phyloP scores from a whole-genome alignment of 2,329 filamentous ascomycete species.

The Trichophyton equinum region DNA sequence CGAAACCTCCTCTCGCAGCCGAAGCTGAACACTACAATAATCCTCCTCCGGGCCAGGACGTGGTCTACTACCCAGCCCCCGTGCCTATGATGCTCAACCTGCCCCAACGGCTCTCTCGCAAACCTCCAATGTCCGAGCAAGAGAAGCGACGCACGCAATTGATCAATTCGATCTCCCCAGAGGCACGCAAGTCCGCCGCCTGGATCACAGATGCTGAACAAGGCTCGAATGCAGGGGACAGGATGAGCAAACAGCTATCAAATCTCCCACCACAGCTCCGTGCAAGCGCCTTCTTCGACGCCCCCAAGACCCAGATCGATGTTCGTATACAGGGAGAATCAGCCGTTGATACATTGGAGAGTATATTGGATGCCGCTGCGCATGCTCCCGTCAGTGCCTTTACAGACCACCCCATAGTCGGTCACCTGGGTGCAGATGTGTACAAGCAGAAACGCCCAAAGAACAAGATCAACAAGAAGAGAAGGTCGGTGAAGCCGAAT shows the following conservation, averaged over 20 bases:
- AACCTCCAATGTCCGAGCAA: conserved; percentile 45
- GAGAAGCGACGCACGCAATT: conserved; percentile 64
- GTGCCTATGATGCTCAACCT: conserved; percentile 90
- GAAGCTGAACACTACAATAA: conserved; percentile 28
- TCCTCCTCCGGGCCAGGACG: conserved; percentile 53
- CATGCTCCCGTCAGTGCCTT: conserved; percentile 82
- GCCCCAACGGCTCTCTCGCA: conserved; percentile 71
- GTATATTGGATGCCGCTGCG: conserved; percentile 80
- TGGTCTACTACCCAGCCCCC: conserved; percentile 91
- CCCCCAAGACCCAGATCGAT: conserved; percentile 44
- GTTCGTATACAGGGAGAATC: conserved; percentile 58
- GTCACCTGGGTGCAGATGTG: conserved; percentile 59
- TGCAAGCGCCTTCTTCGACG: conserved; percentile 84
- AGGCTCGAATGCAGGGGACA: conserved; percentile 13
- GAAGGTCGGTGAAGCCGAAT: conserved; percentile 7
- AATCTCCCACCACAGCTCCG: conserved; percentile 69
- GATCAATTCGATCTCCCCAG: conserved; percentile 49
- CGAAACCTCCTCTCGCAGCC: conserved; percentile 29
- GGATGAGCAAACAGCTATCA: conserved; percentile 19
- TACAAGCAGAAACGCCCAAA: conserved; percentile 45
- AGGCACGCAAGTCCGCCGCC: conserved; percentile 41
- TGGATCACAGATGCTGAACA: conserved; percentile 29
- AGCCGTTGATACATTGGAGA: conserved; percentile 77
- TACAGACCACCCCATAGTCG: conserved; percentile 74
- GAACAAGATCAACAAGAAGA: conserved; percentile 21